Base-by-base conservation (phyloP, 2,329 filamentous ascomycete genomes). In the Aspergillus viridinutans region DNA sequence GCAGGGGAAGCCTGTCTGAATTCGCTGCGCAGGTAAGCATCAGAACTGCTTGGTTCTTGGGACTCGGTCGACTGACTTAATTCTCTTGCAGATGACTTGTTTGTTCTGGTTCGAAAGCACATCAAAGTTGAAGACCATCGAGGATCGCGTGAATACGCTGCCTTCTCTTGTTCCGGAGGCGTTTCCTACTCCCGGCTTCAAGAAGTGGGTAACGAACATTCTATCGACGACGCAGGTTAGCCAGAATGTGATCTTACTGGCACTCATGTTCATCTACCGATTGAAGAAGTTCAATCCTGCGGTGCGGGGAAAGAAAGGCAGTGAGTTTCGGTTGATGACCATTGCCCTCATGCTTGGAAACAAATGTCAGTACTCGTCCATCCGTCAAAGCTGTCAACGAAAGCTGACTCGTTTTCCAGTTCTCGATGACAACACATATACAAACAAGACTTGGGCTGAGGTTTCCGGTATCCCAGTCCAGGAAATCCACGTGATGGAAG, bases 401-500 rank as follows among this genome's bases (percentile, higher is more conserved):
- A 29, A 38, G 51, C 56, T 55, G 28, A 56, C 67, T 68, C 65
- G 75, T 62, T 35, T 49, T 47, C 1, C 60, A 90, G 88, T 97
- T 72, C 79, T 99, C 67, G 94, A 99, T 71, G 94, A 99, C 74
- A 99, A 97, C 73, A 97, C 94, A 0, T 99, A 99, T 76, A 97
- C 94, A 40, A 99, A 99, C 79, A 97, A 97, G 80, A 99, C 94
- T 0, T 99, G 94, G 94, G 94, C 93, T 2, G 94, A 99, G 68
- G 94, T 99, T 10, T 97, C 94, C 0, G 90, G 90, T 48, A 96
- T 99, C 59, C 87, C 90, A 1, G 93, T 97, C 12, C 86, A 89
- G 59, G 94, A 99, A 74, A 96, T 99, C 52, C 94, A 99, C 72
- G 89, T 97, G 48, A 99, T 99, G 94, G 94, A 99, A 73, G 94